These are phyloP conservation scores for Cucumis hystrix DNA, from an alignment of 306 rosid genomes.

Conservation along the genomic window DNA sequence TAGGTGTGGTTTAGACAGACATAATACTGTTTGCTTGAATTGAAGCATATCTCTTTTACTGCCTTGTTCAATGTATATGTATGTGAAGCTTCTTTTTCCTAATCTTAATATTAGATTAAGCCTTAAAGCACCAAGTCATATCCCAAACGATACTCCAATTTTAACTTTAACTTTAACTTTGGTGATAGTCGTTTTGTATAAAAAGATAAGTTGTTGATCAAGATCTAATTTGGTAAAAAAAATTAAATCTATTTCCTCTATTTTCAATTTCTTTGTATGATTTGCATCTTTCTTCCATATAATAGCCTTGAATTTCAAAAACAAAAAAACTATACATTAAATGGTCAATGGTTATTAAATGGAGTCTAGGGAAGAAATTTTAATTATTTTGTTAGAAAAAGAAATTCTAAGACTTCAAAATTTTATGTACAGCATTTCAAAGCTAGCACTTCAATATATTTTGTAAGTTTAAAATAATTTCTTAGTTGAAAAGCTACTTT, in stretches of 20 bases:
- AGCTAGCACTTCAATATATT: background rate
- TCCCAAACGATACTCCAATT: background rate
- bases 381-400: background rate
- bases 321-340: no score
- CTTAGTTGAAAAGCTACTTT: background rate
- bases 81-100: background rate
- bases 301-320: no score
- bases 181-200: background rate
- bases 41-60: background rate
- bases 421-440: no score
- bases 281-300: no score
- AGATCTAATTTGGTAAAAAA: no score
- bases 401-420: no score
- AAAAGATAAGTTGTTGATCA: background rate
- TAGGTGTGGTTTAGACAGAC: conserved; percentile 5
- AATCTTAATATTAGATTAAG: background rate
- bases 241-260: no score
- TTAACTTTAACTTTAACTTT: background rate
- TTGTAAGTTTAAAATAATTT: background rate
- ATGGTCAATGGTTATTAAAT: no score
- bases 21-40: background rate
- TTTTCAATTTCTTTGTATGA: no score
- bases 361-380: background rate
- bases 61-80: background rate
- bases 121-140: background rate